A percentile compares a stretch with the other conserved stretches of the same genome.
These are phyloP conservation scores for Incumbomyces lentus DNA, from an alignment of 2,329 filamentous ascomycete genomes.

Conservation along the genomic window DNA sequence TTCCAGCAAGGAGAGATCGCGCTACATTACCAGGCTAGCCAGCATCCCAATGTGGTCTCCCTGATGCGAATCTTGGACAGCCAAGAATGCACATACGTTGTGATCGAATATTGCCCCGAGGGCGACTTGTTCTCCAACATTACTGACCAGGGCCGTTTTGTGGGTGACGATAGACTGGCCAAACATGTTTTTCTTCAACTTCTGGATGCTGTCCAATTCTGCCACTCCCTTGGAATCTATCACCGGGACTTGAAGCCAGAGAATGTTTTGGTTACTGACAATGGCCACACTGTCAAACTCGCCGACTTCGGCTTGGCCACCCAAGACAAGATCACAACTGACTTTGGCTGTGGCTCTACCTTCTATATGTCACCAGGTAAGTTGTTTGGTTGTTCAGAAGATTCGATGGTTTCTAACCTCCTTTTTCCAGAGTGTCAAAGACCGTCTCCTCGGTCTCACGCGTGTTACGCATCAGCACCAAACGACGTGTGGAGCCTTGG, in stretches of 20 bases:
- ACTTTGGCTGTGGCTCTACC: conserved; percentile 95
- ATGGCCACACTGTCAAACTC: conserved; percentile 82
- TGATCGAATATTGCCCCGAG: conserved; percentile 93
- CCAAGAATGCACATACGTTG: conserved; percentile 85
- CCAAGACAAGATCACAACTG: conserved; percentile 68
- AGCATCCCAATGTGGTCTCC: conserved; percentile 86
- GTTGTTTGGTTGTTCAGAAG: conserved; percentile 24
- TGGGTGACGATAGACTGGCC: conserved; percentile 81
- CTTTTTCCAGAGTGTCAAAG: conserved; percentile 73
- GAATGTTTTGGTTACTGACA: conserved; percentile 87
- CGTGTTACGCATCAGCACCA: conserved; percentile 80
- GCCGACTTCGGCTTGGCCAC: conserved; percentile 96
- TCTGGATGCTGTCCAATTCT: conserved; percentile 89
- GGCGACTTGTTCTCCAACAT: conserved; percentile 97
- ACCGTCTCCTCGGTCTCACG: conserved; percentile 54
- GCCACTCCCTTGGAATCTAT: conserved; percentile 87
- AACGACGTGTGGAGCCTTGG: conserved; percentile 99
- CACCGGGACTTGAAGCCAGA: conserved; percentile 97
- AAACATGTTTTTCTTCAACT: conserved; percentile 88
- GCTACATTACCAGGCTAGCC: conserved; percentile 78
- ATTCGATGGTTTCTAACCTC: conserved; percentile 16
- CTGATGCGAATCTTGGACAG: conserved; percentile 89
- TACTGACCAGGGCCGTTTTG: conserved; percentile 85
- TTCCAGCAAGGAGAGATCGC: conserved; percentile 92
- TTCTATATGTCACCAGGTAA: conserved; percentile 99